phyloP scores from a whole-genome alignment of 352 stramenopile species.

The Globisporangium orthogonon region DNA sequence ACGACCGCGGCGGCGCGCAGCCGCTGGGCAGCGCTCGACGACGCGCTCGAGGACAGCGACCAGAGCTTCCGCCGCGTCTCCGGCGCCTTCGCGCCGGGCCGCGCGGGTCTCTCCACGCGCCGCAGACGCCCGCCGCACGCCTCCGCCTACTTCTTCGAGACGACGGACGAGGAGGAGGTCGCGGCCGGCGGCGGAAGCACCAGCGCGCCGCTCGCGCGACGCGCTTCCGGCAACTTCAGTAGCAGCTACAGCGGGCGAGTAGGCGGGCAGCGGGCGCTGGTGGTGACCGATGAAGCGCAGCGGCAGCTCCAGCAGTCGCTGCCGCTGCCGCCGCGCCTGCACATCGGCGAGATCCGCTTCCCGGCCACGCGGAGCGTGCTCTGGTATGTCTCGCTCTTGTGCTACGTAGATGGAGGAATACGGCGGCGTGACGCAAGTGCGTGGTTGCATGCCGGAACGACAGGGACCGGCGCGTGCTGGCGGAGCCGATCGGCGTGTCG shows the following conservation, averaged over 20 bases:
- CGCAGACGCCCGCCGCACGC: constrained; percentile 8
- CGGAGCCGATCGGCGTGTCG: constrained; percentile 27
- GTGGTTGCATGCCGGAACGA: neutral
- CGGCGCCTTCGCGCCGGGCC: neutral
- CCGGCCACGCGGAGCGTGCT: constrained; percentile 56
- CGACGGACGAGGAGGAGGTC: constrained; percentile 56
- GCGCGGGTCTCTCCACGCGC: neutral
- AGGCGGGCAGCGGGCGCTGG: neutral
- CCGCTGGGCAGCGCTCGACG: constrained; percentile 48
- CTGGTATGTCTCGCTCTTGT: constrained; percentile 25
- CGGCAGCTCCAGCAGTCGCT: constrained; percentile 6
- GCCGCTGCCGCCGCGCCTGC: constrained; percentile 17
- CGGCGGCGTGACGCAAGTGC: neutral
- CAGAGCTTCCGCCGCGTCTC: constrained; percentile 22
- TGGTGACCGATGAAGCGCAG: neutral
- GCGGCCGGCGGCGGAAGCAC: neutral
- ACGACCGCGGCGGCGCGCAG: constrained; percentile 7
- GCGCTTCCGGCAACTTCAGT: neutral
- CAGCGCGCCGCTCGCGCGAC: neutral
- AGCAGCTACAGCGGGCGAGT: neutral
- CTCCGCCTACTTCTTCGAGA: constrained; percentile 71
- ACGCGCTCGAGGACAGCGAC: constrained; percentile 58
- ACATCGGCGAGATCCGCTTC: constrained; percentile 62
- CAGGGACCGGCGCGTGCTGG: constrained; percentile 60
- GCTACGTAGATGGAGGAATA: no score